A percentile compares a stretch with the other conserved stretches of the same genome.
Conservation (phyloP, 2,329 filamentous ascomycete species). For the Salinomyces thailandicus region DNA sequence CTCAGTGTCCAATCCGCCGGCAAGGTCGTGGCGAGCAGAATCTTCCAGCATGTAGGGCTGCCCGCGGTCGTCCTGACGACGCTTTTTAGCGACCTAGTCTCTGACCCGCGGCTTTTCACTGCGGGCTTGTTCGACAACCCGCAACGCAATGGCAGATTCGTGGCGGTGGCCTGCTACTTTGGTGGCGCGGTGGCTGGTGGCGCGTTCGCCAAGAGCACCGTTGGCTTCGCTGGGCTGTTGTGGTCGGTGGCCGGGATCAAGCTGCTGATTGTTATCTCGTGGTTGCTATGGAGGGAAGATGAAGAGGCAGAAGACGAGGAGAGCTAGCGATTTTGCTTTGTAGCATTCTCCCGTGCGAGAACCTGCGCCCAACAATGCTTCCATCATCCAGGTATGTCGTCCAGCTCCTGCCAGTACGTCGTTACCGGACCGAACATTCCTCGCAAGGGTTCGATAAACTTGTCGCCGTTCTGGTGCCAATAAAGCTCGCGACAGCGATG, state of each 20-base stretch:
- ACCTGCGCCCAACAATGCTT: too few species aligned
- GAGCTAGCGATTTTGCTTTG: neutral
- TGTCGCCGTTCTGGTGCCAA: too few species aligned
- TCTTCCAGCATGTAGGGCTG: constrained; percentile 56
- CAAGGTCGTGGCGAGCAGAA: constrained; percentile 60
- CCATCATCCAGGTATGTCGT: too few species aligned
- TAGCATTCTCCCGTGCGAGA: too few species aligned
- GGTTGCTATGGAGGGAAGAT: constrained; percentile 30
- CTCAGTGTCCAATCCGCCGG: constrained; percentile 66
- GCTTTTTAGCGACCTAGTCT: constrained; percentile 68
- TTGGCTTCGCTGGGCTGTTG: constrained; percentile 40
- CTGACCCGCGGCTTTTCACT: constrained; percentile 44
- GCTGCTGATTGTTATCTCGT: constrained; percentile 24
- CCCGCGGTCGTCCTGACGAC: constrained; percentile 70
- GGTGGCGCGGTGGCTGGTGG: constrained; percentile 44
- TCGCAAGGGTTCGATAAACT: too few species aligned
- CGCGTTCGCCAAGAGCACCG: constrained; percentile 39
- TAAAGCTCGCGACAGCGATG: too few species aligned
- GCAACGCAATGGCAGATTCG: constrained; percentile 41
- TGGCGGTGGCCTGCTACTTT: constrained; percentile 39
- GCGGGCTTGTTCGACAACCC: constrained; percentile 27
- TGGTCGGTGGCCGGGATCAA: constrained; percentile 34
- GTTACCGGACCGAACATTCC: too few species aligned
- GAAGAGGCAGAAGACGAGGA: constrained; percentile 1
- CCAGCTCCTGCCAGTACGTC: too few species aligned